Base-by-base conservation (phyloP, 805 yeast species). In the Metschnikowia santaceciliae region DNA sequence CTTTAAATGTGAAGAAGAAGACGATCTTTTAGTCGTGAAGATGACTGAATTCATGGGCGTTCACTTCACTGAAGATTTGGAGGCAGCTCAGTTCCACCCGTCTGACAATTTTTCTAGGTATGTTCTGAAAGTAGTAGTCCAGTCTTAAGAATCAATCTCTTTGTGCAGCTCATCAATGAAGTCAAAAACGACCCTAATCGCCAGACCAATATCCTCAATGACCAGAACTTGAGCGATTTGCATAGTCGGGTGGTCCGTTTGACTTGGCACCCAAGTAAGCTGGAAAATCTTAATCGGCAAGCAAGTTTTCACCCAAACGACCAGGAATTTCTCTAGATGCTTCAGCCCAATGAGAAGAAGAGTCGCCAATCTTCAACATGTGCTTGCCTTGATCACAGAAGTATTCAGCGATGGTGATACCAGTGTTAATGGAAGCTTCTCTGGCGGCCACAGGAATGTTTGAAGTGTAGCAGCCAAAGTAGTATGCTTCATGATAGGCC, bases 201-300 rank as follows among this genome's bases (percentile, higher is more conserved):
- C 67, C 66, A 65, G 55, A 61, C 67, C 50, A 59, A 60, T 63
- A 54, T 70, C 62, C 33, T 74, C 65, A 65, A 71, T 45, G 84
- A 83, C 58, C 67, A 75, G 26, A 75, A 79, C 46, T 65, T 87
- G 51, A 79, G 76, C 45, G 81, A 80, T 47, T 67, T 86, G 45
- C 84, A 86, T 60, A 73, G 78, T 19, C 81, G 79, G 42, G 80
- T 89, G 3, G 67, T 81, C 19, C 73, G 77, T 10, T 65, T 87
- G 48, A 82, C 71, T 94, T 92, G 48, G 99, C 97, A 78, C 99
- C 99, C 71, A 94, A 80, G 71, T 94, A 94, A 47, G 99, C 99
- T 55, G 99, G 99, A 92, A 91, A 94, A 79, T 99, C 99, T 80
- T 95, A 99, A 76, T 94, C 99, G 55, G 99, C 99, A 69, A 99